Evolutionary conservation across 2,329 filamentous ascomycete genomes (phyloP).

Genomic region (Paecilomyces formosus): DNA sequence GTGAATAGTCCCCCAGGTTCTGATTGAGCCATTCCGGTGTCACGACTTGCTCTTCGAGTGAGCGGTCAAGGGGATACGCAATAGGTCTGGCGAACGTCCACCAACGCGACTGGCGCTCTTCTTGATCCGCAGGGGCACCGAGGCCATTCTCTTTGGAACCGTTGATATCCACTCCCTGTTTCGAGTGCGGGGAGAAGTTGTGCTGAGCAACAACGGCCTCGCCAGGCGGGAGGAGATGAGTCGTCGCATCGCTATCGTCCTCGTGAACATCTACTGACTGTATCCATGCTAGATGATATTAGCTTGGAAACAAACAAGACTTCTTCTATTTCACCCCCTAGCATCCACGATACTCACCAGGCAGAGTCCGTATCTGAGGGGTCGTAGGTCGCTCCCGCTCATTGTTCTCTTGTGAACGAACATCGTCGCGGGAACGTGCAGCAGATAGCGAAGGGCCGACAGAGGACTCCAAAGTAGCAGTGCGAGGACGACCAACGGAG

Average conservation of each 20-base stretch:
- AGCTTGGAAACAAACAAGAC: neutral
- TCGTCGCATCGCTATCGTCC: slow-evolving; percentile 27
- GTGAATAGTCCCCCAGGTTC: slow-evolving; percentile 38
- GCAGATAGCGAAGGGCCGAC: slow-evolving; percentile 11
- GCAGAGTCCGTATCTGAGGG: slow-evolving; percentile 24
- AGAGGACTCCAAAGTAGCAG: slow-evolving; percentile 13
- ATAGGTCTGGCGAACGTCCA: slow-evolving; percentile 36
- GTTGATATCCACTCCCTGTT: slow-evolving; percentile 14
- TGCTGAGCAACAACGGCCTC: slow-evolving; percentile 40
- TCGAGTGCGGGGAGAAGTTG: slow-evolving; percentile 33
- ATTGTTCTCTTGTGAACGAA: neutral
- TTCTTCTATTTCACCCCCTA: neutral
- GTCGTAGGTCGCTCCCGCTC: neutral
- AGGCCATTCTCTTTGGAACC: slow-evolving; percentile 5
- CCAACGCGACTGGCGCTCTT: slow-evolving; percentile 38
- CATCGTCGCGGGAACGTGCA: slow-evolving; percentile 7
- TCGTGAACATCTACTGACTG: slow-evolving; percentile 31
- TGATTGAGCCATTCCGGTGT: slow-evolving; percentile 39
- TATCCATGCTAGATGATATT: slow-evolving; percentile 32
- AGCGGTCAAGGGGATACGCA: slow-evolving; percentile 32
- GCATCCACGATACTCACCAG: slow-evolving; percentile 20
- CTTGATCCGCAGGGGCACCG: slow-evolving; percentile 3
- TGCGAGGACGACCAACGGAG: slow-evolving; percentile 9
- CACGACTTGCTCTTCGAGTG: slow-evolving; percentile 33
- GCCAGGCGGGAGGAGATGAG: slow-evolving; percentile 28